Evolutionary conservation across 2,329 filamentous ascomycete genomes (phyloP), one percentile per base, ranked within the genome.

Genomic region (Tolypocladium tropicale): DNA sequence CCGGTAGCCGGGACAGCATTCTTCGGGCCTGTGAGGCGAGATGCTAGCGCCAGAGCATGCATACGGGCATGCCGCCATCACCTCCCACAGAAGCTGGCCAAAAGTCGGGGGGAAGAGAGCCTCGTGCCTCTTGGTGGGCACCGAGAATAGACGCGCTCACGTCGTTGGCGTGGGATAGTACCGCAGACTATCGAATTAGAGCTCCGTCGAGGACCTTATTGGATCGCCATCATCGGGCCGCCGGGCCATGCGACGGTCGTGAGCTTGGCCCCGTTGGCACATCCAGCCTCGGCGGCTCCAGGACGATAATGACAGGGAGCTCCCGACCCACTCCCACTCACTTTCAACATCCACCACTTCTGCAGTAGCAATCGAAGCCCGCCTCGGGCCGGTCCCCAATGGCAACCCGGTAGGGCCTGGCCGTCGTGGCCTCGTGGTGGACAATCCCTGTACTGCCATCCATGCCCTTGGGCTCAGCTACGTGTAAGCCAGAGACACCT

Each of bases 261-360:
- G 32, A 33, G 30, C 30, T 43, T 46, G 39, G 37, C 39, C 28
- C 28, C 18, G n/a, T 36, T 30, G 14, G 36, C 52, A 14, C 48
- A 43, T 50, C 56, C 54, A 60, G 53, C 32, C 50, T 54, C 57
- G 52, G 55, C 58, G 52, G 39, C 56, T 58, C 57, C 36, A 49
- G 28, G 23, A 53, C 39, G 52, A 46, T n/a, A 14, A 23, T 53
- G 37, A 53, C 16, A 49, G 46, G 46, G 32, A 32, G 46, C 25
- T 30, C 12, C 12, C 12, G 6, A 12, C 16, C 46, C 28, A 49
- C 16, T n/a, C n/a, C n/a, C n/a, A n/a, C n/a, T n/a, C n/a, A n/a
- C n/a, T n/a, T n/a, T n/a, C 46, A 49, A 32, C 16, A 5, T 49
- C 2, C 46, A 18, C 46, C 46, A 32, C 4, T 32, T 30, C 46